Percentiles rank a stretch among this genome's conserved stretches.
Evolutionary conservation across 305 asterid genomes (phyloP).

Genomic region (Rubia tinctorum): DNA sequence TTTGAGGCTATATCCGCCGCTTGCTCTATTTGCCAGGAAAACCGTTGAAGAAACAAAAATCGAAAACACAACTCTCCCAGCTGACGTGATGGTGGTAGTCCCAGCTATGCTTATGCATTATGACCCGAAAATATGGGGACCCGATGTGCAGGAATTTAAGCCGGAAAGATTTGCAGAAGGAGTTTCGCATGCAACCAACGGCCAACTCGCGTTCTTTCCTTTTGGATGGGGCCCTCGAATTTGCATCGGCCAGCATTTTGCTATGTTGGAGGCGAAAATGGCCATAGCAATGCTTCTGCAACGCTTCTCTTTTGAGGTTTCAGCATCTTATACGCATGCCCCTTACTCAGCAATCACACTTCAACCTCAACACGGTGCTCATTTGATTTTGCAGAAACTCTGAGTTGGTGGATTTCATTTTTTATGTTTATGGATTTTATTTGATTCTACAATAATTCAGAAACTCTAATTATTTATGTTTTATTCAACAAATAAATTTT

Average conservation of each 20-base stretch:
- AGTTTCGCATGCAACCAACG: neutral
- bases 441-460: neutral
- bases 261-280: constrained; percentile 12
- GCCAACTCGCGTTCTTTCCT: neutral
- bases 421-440: neutral
- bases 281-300: constrained; percentile 10
- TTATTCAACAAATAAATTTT: too few relatives aligned
- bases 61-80: neutral
- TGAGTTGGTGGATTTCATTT: neutral
- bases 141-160: neutral
- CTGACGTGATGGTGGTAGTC: neutral
- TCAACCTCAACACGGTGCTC: constrained; percentile 16
- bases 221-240: constrained; percentile 1
- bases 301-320: constrained; percentile 15
- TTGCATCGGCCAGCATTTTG: neutral
- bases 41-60: neutral
- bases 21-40: neutral
- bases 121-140: neutral
- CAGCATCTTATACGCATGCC: constrained; percentile 12
- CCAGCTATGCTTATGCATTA: neutral
- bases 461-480: too few relatives aligned
- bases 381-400: constrained; percentile 9
- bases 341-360: neutral
- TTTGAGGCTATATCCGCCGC: neutral
- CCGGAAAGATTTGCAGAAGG: neutral